Conservation (phyloP, 179 eudicot genomes). For the Spergularia azorica region DNA sequence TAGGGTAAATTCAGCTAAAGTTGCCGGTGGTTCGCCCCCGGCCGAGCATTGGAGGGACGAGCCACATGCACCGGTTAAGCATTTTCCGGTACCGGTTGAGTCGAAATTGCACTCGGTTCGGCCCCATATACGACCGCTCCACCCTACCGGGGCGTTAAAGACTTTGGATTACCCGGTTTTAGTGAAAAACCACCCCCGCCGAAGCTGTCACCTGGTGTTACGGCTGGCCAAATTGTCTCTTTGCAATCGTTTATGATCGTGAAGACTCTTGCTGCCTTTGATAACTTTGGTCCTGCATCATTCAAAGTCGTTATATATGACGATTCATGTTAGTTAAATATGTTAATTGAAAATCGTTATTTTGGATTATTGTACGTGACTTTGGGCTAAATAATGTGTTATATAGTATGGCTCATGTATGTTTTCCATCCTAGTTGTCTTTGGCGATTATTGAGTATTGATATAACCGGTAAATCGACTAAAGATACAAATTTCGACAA, state of each 20-base stretch:
- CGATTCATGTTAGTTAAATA: too few relatives aligned
- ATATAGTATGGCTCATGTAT: too few relatives aligned
- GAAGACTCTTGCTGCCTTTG: conserved; percentile 55
- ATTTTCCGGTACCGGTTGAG: conserved; percentile 46
- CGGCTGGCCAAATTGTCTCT: conserved; percentile 88
- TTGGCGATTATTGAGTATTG: too few relatives aligned
- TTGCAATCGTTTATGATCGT: conserved; percentile 76
- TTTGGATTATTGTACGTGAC: too few relatives aligned
- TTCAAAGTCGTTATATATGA: neutral
- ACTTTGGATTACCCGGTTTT: conserved; percentile 52
- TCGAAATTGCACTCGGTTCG: conserved; percentile 66
- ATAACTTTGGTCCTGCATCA: conserved; percentile 35
- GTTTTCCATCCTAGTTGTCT: too few relatives aligned
- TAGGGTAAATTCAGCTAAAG: conserved; percentile 73
- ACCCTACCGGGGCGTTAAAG: conserved; percentile 62
- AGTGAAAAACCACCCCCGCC: conserved; percentile 74
- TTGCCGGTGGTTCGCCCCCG: conserved; percentile 67
- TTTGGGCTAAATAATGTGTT: too few relatives aligned
- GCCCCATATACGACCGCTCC: conserved; percentile 96
- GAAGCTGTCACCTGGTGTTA: conserved; percentile 67
- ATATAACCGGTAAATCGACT: too few relatives aligned
- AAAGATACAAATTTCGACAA: too few relatives aligned
- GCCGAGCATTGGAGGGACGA: conserved; percentile 59
- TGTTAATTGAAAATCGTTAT: neutral
- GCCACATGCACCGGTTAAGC: conserved; percentile 82